Evolutionary conservation across 2,329 filamentous ascomycete species (phyloP).

Genomic region (Truncatella angustata): DNA sequence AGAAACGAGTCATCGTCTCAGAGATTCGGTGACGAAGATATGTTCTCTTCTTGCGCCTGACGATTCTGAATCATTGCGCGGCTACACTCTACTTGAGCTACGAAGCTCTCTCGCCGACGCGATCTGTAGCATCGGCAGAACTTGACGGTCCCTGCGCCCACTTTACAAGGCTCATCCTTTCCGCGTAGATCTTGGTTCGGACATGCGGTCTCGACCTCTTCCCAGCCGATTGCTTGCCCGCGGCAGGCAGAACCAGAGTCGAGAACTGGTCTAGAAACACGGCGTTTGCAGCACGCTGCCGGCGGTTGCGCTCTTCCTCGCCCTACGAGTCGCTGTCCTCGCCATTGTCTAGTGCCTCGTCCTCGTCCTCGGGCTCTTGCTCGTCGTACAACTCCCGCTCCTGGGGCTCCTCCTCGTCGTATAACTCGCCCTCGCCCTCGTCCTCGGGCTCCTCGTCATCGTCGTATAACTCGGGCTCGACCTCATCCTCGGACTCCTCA

Average conservation of each 20-base stretch:
- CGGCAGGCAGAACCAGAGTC: background rate
- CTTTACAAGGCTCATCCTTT: too few relatives aligned
- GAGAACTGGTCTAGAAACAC: background rate
- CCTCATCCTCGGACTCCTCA: constrained; percentile 51
- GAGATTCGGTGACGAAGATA: too few relatives aligned
- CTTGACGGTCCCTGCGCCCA: too few relatives aligned
- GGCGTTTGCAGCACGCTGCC: constrained; percentile 1
- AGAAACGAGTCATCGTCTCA: too few relatives aligned
- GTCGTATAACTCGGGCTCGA: constrained; percentile 53
- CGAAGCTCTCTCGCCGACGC: too few relatives aligned
- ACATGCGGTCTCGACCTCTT: background rate
- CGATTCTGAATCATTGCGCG: too few relatives aligned
- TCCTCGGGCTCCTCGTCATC: constrained; percentile 46
- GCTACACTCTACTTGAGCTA: too few relatives aligned
- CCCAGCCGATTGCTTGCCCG: background rate
- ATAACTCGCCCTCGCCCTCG: constrained; percentile 42
- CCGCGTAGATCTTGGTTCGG: too few relatives aligned
- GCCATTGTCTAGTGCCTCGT: constrained; percentile 61
- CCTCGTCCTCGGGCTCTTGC: constrained; percentile 39
- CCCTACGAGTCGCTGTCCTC: constrained; percentile 53
- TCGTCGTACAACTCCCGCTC: constrained; percentile 38
- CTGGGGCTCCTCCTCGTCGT: constrained; percentile 39
- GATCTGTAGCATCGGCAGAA: too few relatives aligned
- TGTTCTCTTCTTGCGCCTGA: too few relatives aligned
- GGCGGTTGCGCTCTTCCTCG: background rate